Conservation (phyloP, 768 basidiomycete species). For the Stropharia rugosoannulata region DNA sequence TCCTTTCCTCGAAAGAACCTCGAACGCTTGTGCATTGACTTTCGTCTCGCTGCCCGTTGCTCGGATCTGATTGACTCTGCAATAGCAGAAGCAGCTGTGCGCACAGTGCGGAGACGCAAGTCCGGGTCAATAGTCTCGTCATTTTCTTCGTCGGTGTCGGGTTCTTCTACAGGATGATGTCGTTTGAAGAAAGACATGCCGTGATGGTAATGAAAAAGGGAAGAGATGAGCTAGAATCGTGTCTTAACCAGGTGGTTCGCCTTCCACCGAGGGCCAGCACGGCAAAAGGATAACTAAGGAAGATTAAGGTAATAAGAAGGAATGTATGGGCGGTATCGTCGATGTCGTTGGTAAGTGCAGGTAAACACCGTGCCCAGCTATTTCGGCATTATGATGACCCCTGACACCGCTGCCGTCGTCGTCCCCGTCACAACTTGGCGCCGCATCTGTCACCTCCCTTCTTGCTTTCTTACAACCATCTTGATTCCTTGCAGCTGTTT, state of each 20-base stretch:
- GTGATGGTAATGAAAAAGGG: not conserved
- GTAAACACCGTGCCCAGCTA: constrained; percentile 6
- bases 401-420: not conserved
- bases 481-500: not conserved
- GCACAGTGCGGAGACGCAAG: constrained; percentile 86
- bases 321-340: constrained; percentile 11
- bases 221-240: not conserved
- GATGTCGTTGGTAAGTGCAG: constrained; percentile 4
- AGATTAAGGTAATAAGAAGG: constrained; percentile 13
- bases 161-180: constrained; percentile 37
- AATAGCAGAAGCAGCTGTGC: constrained; percentile 88
- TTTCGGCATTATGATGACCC: constrained; percentile 5
- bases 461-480: not conserved
- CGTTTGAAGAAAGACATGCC: constrained; percentile 39
- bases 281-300: constrained; percentile 16
- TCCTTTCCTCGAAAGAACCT: constrained; percentile 57
- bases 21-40: constrained; percentile 48
- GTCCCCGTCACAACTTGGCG: constrained; percentile 4
- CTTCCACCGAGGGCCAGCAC: constrained; percentile 22
- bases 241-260: constrained; percentile 5
- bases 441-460: not conserved
- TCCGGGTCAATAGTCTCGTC: constrained; percentile 79
- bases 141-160: constrained; percentile 57
- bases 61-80: constrained; percentile 85
- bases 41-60: constrained; percentile 60